Evolutionary conservation across 1,284 basidiomycete species (phyloP).

Genomic region (Apiotrichum porosum): DNA sequence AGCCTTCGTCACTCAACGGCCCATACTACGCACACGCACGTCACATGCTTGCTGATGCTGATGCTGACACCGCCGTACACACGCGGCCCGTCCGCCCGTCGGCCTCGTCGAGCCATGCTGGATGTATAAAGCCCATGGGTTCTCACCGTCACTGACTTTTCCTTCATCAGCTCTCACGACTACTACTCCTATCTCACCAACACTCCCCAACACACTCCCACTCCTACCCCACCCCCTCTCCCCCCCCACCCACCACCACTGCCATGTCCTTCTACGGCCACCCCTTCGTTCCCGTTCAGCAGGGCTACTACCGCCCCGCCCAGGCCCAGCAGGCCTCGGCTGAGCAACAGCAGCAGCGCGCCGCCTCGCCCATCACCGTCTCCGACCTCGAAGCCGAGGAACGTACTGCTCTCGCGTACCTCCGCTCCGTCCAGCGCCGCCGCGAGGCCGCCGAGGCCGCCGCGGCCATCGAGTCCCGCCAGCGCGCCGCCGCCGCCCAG

Average conservation of each 20-base stretch:
- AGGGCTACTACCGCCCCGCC: neutral
- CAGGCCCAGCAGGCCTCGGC: neutral
- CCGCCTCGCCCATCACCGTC: neutral
- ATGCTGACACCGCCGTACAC: too few relatives aligned
- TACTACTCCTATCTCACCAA: neutral
- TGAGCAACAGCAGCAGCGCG: slow-evolving; percentile 1
- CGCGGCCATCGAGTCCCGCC: slow-evolving; percentile 21
- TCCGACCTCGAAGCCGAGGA: slow-evolving; percentile 33
- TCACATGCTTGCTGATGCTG: too few relatives aligned
- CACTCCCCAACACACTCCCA: neutral
- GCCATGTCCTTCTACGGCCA: slow-evolving; percentile 16
- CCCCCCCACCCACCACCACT: neutral
- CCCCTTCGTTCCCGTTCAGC: slow-evolving; percentile 9
- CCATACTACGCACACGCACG: too few relatives aligned
- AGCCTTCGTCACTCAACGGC: too few relatives aligned
- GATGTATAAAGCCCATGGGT: neutral
- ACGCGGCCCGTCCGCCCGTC: too few relatives aligned
- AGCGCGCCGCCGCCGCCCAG: slow-evolving; percentile 9
- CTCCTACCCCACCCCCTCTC: neutral
- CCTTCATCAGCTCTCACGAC: neutral
- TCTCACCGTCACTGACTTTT: neutral
- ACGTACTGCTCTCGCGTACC: slow-evolving; percentile 38
- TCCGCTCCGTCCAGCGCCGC: slow-evolving; percentile 36
- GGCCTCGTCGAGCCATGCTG: too few relatives aligned
- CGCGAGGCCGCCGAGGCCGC: slow-evolving; percentile 31